Conservation (phyloP, 2,329 filamentous ascomycete genomes). For the Ophioceras dolichostomum region DNA sequence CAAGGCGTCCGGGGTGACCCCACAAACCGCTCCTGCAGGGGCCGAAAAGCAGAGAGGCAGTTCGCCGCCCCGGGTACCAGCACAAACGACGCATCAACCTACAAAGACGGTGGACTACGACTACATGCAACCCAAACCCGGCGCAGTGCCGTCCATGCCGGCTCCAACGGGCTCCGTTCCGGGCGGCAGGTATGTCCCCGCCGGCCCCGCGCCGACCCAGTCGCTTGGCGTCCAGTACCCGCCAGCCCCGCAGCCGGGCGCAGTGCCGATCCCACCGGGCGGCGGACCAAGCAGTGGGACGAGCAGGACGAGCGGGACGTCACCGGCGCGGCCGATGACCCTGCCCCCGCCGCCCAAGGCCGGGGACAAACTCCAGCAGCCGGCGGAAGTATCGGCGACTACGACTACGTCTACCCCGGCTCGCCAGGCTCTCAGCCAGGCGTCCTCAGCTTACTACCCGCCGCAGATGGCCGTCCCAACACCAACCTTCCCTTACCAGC, state of each 20-base stretch:
- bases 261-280: constrained; percentile 31
- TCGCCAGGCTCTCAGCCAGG: too few relatives aligned
- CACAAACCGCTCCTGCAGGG: constrained; percentile 25
- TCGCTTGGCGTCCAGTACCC: constrained; percentile 16
- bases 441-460: too few relatives aligned
- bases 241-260: constrained; percentile 45
- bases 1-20: constrained; percentile 36
- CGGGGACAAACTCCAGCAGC: constrained; percentile 24
- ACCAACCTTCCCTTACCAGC: constrained; percentile 25
- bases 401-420: constrained; percentile 27
- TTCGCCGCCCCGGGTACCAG: constrained; percentile 12
- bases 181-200: constrained; percentile 18
- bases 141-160: constrained; percentile 30
- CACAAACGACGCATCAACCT: constrained; percentile 15
- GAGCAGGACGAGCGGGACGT: too few relatives aligned
- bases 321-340: too few relatives aligned
- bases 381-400: constrained; percentile 14
- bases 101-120: constrained; percentile 17
- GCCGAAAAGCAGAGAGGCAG: constrained; percentile 7
- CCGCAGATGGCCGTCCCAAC: constrained; percentile 40
- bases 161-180: constrained; percentile 25
- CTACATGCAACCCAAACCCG: constrained; percentile 34
- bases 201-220: constrained; percentile 30
- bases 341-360: constrained; percentile 40
- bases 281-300: constrained; percentile 5